These are phyloP conservation scores for Aurifilum marmelostoma DNA, from an alignment of 2,329 filamentous ascomycete genomes.

Conservation along the genomic window DNA sequence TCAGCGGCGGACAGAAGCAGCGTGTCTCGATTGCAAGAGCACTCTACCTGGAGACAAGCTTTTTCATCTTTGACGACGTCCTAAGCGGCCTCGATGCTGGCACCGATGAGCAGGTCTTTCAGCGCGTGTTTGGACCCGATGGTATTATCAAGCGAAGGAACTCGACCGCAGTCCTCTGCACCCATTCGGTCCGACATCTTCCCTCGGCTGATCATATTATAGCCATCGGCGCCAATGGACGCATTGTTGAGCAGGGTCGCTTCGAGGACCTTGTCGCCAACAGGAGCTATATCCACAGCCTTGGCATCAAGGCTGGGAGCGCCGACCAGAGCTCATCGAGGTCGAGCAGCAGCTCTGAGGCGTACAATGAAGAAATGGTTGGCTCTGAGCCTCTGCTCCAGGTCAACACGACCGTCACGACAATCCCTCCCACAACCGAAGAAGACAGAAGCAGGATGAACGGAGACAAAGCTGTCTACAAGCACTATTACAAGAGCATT, in stretches of 20 bases:
- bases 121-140: slow-evolving; percentile 41
- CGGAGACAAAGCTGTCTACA: slow-evolving; percentile 37
- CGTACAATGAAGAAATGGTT: not conserved
- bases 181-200: slow-evolving; percentile 44
- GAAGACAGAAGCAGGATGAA: slow-evolving; percentile 6
- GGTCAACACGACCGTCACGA: not conserved
- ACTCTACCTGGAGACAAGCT: slow-evolving; percentile 31
- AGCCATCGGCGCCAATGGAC: slow-evolving; percentile 45
- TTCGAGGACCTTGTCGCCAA: slow-evolving; percentile 44
- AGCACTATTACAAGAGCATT: slow-evolving; percentile 40
- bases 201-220: slow-evolving; percentile 51
- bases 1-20: slow-evolving; percentile 43
- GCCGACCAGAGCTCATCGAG: not conserved
- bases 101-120: slow-evolving; percentile 47
- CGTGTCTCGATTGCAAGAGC: slow-evolving; percentile 36
- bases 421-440: not conserved
- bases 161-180: slow-evolving; percentile 41
- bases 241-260: slow-evolving; percentile 48
- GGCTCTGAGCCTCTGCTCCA: slow-evolving; percentile 27
- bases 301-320: slow-evolving; percentile 36
- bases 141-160: slow-evolving; percentile 37
- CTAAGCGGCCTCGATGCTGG: slow-evolving; percentile 46
- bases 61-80: slow-evolving; percentile 45
- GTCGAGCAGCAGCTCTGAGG: not conserved
- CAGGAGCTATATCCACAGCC: slow-evolving; percentile 43